A percentile compares a stretch with the other conserved stretches of the same genome.
Conservation (phyloP, 306 rosid species). For the Gynostemma pentaphyllum region DNA sequence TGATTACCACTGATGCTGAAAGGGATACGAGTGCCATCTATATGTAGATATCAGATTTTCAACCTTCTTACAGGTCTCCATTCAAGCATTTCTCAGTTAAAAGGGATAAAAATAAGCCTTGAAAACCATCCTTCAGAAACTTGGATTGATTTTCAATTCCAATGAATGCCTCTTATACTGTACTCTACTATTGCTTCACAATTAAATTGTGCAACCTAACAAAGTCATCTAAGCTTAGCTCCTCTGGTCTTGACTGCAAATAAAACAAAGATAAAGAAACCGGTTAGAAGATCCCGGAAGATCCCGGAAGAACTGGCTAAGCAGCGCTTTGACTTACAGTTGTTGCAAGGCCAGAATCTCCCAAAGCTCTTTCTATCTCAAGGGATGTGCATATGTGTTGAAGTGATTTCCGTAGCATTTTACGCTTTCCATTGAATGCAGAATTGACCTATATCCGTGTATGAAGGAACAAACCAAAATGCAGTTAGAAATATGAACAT, state of each 20-base stretch:
- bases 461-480: neutral
- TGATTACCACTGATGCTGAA: too few species aligned
- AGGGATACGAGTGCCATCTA: too few species aligned
- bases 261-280: neutral
- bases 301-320: neutral
- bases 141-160: neutral
- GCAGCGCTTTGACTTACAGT: slow-evolving; percentile 37
- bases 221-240: slow-evolving; percentile 60
- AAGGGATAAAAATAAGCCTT: neutral
- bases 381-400: slow-evolving; percentile 61
- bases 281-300: neutral
- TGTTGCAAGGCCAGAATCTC: slow-evolving; percentile 41
- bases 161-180: neutral
- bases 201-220: slow-evolving; percentile 61
- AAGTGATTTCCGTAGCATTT: slow-evolving; percentile 77
- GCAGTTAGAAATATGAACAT: neutral
- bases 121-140: neutral
- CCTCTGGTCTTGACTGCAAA: slow-evolving; percentile 75
- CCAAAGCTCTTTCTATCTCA: slow-evolving; percentile 63
- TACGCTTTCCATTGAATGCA: slow-evolving; percentile 84
- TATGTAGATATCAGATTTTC: neutral
- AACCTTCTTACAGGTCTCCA: neutral
- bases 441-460: slow-evolving; percentile 49
- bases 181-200: slow-evolving; percentile 20
- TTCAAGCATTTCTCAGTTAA: neutral